Conservation (phyloP, 1,139 yeast species). For the Petasospora rhodanensis region DNA sequence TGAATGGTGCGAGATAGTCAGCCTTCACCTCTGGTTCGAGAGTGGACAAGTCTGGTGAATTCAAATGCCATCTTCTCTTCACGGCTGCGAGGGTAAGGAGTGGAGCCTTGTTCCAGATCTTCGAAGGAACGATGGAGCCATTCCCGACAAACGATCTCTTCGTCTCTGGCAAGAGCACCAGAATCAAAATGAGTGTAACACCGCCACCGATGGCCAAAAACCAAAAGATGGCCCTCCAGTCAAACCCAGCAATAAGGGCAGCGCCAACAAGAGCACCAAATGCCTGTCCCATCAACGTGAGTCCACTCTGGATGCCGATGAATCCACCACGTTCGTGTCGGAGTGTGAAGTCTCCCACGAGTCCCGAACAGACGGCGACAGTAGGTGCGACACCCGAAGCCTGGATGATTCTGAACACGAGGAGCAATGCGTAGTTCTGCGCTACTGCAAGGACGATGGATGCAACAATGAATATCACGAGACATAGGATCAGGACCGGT, state of each 20-base stretch:
- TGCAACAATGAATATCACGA: conserved; percentile 49
- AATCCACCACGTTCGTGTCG: conserved; percentile 60
- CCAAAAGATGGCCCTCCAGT: conserved; percentile 78
- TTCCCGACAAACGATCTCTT: conserved; percentile 65
- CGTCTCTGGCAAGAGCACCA: conserved; percentile 64
- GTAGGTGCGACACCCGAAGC: conserved; percentile 71
- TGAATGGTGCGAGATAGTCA: conserved; percentile 43
- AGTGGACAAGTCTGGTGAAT: conserved; percentile 30
- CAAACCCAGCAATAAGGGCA: conserved; percentile 49
- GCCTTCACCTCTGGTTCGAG: conserved; percentile 28
- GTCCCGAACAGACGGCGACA: conserved; percentile 60
- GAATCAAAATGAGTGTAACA: conserved; percentile 32
- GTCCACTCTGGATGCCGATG: conserved; percentile 58
- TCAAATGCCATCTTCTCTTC: conserved; percentile 26
- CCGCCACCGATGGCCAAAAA: conserved; percentile 62
- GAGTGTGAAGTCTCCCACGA: conserved; percentile 63
- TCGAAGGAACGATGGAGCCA: conserved; percentile 47
- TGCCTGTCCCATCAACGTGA: conserved; percentile 68
- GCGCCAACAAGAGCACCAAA: conserved; percentile 78
- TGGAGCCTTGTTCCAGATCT: conserved; percentile 40
- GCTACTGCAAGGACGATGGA: conserved; percentile 58
- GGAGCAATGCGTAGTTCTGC: conserved; percentile 46
- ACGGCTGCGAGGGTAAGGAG: conserved; percentile 27
- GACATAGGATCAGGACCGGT: conserved; percentile 54
- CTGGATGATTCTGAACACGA: conserved; percentile 60